Conservation (phyloP, 495 filamentous ascomycete species). For the Chaetomium tenue region DNA sequence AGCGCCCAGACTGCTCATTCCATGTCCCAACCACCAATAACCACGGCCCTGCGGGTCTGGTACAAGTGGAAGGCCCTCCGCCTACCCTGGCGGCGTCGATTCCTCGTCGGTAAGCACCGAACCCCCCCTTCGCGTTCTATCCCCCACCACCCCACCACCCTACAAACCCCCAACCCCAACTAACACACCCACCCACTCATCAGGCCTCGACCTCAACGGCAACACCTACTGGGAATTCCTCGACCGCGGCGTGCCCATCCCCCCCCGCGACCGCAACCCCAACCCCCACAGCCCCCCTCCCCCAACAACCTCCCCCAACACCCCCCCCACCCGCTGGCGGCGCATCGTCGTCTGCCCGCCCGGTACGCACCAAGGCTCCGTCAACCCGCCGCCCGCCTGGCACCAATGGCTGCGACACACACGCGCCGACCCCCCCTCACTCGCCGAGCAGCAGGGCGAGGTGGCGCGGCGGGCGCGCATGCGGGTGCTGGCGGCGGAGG, state of each 20-base stretch:
- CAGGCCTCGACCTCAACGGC: conserved; percentile 79
- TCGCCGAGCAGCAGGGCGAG: conserved; percentile 73
- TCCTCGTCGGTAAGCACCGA: conserved; percentile 68
- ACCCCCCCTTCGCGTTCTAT: conserved; percentile 17
- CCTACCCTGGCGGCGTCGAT: conserved; percentile 82
- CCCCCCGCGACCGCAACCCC: conserved; percentile 20
- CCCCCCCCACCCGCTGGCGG: conserved; percentile 37
- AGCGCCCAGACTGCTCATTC: too few relatives aligned
- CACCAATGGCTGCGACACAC: conserved; percentile 94
- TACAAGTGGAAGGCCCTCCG: conserved; percentile 80
- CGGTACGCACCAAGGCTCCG: conserved; percentile 63
- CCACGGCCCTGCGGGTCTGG: conserved; percentile 56
- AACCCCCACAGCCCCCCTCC: conserved; percentile 28
- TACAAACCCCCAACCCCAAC: background rate
- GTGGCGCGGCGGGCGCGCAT: conserved; percentile 63
- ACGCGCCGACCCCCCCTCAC: conserved; percentile 63
- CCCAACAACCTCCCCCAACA: conserved; percentile 24
- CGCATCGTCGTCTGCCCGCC: conserved; percentile 68
- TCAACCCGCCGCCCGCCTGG: conserved; percentile 71
- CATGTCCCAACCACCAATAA: conserved; percentile 29
- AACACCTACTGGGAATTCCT: conserved; percentile 97
- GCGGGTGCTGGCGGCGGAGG: conserved; percentile 69
- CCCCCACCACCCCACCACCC: conserved; percentile 5
- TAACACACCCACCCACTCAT: background rate
- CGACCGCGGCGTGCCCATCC: conserved; percentile 35